Conservation (phyloP, 352 stramenopile genomes). For the Phytophthora syringae region DNA sequence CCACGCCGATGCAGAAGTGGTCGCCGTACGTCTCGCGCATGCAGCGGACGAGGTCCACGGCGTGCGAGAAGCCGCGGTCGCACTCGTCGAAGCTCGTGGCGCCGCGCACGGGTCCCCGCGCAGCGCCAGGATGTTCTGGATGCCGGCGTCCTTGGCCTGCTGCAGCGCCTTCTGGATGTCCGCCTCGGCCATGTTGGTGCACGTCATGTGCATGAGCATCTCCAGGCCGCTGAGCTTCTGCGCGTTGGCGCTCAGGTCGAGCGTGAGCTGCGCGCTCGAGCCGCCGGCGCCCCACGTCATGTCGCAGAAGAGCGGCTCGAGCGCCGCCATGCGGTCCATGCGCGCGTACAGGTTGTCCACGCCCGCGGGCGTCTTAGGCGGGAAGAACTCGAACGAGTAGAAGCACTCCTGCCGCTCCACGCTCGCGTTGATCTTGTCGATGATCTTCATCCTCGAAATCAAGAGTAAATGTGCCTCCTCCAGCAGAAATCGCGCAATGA, state of each 20-base stretch:
- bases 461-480: conserved; percentile 5
- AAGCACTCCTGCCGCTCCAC: conserved; percentile 86
- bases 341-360: conserved; percentile 98
- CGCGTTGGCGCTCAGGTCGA: conserved; percentile 94
- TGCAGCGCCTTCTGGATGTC: conserved; percentile 94
- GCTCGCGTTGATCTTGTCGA: conserved; percentile 89
- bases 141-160: conserved; percentile 91
- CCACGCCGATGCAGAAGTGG: conserved; percentile 97
- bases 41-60: conserved; percentile 97
- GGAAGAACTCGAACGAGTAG: conserved; percentile 99
- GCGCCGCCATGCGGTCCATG: conserved; percentile 95
- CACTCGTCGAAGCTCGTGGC: conserved; percentile 90
- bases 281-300: conserved; percentile 99
- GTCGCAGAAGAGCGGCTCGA: conserved; percentile 97
- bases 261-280: conserved; percentile 95
- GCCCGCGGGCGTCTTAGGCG: conserved; percentile 95
- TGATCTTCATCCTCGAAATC: conserved; percentile 73
- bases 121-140: conserved; percentile 98
- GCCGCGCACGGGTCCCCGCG: conserved; percentile 95
- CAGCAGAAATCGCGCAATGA: conserved; percentile 24
- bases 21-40: conserved; percentile 96
- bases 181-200: conserved; percentile 97
- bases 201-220: conserved; percentile 97
- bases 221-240: conserved; percentile 93
- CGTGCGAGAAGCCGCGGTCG: conserved; percentile 94